Conservation (phyloP, 768 basidiomycete genomes). For the Sarcomyxa edulis region DNA sequence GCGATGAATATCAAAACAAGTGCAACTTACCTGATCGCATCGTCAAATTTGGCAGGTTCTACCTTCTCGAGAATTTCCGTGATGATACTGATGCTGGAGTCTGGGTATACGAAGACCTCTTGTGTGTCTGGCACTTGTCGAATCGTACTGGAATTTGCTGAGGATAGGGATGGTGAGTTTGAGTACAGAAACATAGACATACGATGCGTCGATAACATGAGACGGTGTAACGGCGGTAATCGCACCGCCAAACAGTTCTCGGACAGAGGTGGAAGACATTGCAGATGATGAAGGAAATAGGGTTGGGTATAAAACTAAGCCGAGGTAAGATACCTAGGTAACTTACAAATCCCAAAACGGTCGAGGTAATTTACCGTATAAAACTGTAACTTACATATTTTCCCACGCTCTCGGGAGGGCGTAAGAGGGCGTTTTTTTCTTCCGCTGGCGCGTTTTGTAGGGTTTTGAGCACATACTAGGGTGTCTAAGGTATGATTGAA, state of each 20-base stretch:
- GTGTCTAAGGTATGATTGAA: no score
- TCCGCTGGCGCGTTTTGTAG: no score
- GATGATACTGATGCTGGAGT: slow-evolving; percentile 69
- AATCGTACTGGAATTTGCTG: slow-evolving; percentile 27
- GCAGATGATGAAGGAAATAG: slow-evolving; percentile 1
- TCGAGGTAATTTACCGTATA: no score
- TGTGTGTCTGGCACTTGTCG: slow-evolving; percentile 94
- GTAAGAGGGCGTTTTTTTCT: no score
- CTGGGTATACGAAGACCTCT: slow-evolving; percentile 80
- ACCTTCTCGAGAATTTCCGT: slow-evolving; percentile 83
- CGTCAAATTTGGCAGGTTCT: slow-evolving; percentile 41
- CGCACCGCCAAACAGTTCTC: slow-evolving; percentile 82
- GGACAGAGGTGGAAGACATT: slow-evolving; percentile 20
- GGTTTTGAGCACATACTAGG: no score
- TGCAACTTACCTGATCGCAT: slow-evolving; percentile 72
- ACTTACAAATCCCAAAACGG: no score
- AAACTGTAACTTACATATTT: no score
- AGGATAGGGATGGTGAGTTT: slow-evolving; percentile 1
- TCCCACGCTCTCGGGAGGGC: no score
- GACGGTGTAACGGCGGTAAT: slow-evolving; percentile 57
- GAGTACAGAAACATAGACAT: slow-evolving; percentile 24
- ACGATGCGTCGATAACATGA: slow-evolving; percentile 83
- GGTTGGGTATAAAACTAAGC: not conserved
- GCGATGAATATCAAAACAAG: no score
- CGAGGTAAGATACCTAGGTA: no score